Conservation (phyloP, 805 yeast genomes). For the Teunomyces kruisii region DNA sequence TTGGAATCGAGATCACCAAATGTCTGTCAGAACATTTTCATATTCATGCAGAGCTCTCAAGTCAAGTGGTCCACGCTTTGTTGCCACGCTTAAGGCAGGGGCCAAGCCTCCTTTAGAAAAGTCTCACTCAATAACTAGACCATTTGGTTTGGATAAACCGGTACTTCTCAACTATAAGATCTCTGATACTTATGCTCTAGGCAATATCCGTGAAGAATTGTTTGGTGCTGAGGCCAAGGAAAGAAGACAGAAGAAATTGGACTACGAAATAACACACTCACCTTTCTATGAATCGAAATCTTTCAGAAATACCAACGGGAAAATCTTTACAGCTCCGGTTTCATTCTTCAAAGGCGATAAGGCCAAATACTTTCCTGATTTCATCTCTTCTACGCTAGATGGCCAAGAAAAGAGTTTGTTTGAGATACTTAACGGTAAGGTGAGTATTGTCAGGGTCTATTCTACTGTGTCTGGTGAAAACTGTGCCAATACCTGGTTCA, state of each 20-base stretch:
- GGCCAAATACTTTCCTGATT: conserved; percentile 80
- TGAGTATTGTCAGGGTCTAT: conserved; percentile 64
- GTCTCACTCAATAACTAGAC: conserved; percentile 30
- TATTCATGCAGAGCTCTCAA: conserved; percentile 7
- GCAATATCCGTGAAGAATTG: conserved; percentile 20
- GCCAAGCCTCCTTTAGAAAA: conserved; percentile 39
- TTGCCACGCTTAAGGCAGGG: conserved; percentile 36
- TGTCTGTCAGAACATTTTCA: conserved; percentile 1
- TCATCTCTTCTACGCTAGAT: conserved; percentile 54
- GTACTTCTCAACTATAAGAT: conserved; percentile 23
- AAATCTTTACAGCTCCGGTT: conserved; percentile 80
- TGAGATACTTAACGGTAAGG: conserved; percentile 44
- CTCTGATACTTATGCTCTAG: conserved; percentile 14
- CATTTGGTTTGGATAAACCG: conserved; percentile 39
- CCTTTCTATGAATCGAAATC: conserved; percentile 45
- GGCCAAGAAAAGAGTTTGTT: conserved; percentile 37
- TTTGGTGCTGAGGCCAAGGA: conserved; percentile 38
- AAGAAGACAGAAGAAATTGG: conserved; percentile 36
- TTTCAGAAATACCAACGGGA: conserved; percentile 74
- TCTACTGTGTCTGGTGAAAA: conserved; percentile 71
- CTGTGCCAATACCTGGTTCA: conserved; percentile 62
- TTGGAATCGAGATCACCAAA: neutral
- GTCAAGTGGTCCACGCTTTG: conserved; percentile 29
- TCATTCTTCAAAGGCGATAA: conserved; percentile 71
- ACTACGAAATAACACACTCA: conserved; percentile 43